Conservation (phyloP, 1,284 basidiomycete species). For the Coniophora puteana region DNA sequence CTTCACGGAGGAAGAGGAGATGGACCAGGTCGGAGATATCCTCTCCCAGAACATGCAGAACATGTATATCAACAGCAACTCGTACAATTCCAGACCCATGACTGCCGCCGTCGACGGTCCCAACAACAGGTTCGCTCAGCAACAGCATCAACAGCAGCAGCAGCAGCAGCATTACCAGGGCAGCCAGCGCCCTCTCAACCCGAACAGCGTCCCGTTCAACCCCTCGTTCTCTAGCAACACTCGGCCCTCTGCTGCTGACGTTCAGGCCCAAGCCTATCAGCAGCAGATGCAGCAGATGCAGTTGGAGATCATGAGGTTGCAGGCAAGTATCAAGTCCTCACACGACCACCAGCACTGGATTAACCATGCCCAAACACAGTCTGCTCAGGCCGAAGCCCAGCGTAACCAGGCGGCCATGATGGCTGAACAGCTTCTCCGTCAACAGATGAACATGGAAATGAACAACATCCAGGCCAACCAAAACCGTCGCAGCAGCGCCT, state of each 20-base stretch:
- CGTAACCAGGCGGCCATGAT: slow-evolving; percentile 39
- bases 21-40: slow-evolving; percentile 56
- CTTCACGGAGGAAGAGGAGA: slow-evolving; percentile 52
- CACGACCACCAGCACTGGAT: slow-evolving; percentile 5
- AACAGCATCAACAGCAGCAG: slow-evolving; percentile 50
- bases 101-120: slow-evolving; percentile 67
- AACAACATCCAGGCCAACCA: slow-evolving; percentile 46
- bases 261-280: slow-evolving; percentile 54
- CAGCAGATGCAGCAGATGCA: slow-evolving; percentile 78
- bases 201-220: slow-evolving; percentile 55
- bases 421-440: slow-evolving; percentile 58
- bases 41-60: slow-evolving; percentile 41
- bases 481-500: slow-evolving; percentile 44
- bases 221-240: slow-evolving; percentile 34
- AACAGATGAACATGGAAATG: slow-evolving; percentile 58
- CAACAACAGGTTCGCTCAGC: slow-evolving; percentile 60
- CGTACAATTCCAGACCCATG: slow-evolving; percentile 41
- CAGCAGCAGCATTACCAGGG: slow-evolving; percentile 48
- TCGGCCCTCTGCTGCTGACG: slow-evolving; percentile 37
- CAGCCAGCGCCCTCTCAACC: slow-evolving; percentile 43
- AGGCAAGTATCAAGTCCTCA: slow-evolving; percentile 43
- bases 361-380: slow-evolving; percentile 16
- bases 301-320: slow-evolving; percentile 72
- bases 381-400: slow-evolving; percentile 32
- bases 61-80: slow-evolving; percentile 27